phyloP scores from a whole-genome alignment of 1,284 basidiomycete species.

The Thecaphora frezii region DNA sequence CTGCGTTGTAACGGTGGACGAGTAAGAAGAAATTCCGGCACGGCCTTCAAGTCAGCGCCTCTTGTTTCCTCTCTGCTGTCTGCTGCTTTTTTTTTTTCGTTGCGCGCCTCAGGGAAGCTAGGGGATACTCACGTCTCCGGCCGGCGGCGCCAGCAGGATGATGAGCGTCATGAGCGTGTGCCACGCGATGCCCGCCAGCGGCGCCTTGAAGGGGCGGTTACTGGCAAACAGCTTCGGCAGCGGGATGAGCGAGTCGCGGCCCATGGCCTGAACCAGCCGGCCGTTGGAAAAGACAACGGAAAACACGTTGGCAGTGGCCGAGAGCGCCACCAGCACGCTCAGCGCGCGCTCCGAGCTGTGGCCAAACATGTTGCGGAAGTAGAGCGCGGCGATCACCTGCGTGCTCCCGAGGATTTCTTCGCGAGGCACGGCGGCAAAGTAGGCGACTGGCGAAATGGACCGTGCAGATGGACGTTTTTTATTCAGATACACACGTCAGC shows the following conservation, averaged over 20 bases:
- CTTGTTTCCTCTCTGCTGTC: too few species aligned
- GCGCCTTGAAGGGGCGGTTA: conserved; percentile 63
- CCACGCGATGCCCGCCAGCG: conserved; percentile 63
- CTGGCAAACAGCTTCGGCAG: conserved; percentile 63
- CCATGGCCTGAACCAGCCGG: conserved; percentile 65
- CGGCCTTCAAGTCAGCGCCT: too few species aligned
- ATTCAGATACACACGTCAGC: too few species aligned
- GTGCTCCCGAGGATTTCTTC: conserved; percentile 63
- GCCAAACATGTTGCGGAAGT: conserved; percentile 67
- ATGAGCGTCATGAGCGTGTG: conserved; percentile 62
- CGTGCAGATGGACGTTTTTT: too few species aligned
- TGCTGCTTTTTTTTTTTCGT: too few species aligned
- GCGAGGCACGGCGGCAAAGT: conserved; percentile 62
- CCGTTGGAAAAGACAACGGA: conserved; percentile 63
- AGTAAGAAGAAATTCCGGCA: too few species aligned
- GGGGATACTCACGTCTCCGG: too few species aligned
- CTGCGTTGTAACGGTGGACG: too few species aligned
- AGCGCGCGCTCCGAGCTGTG: conserved; percentile 63
- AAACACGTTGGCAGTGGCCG: conserved; percentile 61
- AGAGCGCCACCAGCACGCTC: conserved; percentile 65
- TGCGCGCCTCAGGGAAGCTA: too few species aligned
- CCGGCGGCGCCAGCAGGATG: conserved; percentile 65
- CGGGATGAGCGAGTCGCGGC: conserved; percentile 65
- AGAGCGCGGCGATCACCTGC: conserved; percentile 65
- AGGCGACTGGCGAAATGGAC: too few species aligned